Base-by-base conservation (phyloP, 768 basidiomycete genomes). In the Rickenella mellea region DNA sequence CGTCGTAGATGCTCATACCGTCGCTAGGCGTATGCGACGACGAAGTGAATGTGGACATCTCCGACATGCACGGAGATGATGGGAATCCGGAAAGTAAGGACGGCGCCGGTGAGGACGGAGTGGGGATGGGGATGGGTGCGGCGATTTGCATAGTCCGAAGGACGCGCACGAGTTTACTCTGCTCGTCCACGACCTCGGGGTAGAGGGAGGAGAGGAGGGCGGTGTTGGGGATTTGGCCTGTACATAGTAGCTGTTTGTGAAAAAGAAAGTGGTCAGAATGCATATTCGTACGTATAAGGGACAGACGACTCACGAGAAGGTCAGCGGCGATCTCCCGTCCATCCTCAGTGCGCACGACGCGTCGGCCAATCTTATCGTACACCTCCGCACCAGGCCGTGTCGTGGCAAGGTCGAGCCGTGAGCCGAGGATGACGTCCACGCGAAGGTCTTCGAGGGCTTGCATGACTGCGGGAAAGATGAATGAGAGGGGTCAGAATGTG, bases 141-240 rank as follows among this genome's bases (percentile, higher is more conserved):
- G 56, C 62, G 10, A 81, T 55, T 50, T 76, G 77, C 67, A 80
- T 63, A 1, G 73, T 74, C 6, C 66, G 63, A 21, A 69, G 52
- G 19, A 80, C 76, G 30, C 61, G 63, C 10, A 67, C 62, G 41
- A 73, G 61, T 14, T 60, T 57, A 33, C 53, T 71, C 9, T 53
- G 47, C 0, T 61, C 52, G 17, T 68, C 61, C 9, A 76, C 61
- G 1, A 68, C 63, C 10, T 49, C 43, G 2, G 63, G 54, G 51
- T 74, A 68, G 60, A 74, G 63, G 1, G 51, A 51, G 17, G 49
- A 52, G 2, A 82, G 56, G 27, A 80, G 49, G 1, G 49, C 53
- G 0, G 77, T 76, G 52, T 80, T 79, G 14, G 77, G 77, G 6
- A 51, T 58, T 55, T 80, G 79, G 6, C 79, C 79, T 0, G 76